These are phyloP conservation scores for Trichosanthes cucumerina DNA, from an alignment of 306 rosid genomes.

Conservation along the genomic window DNA sequence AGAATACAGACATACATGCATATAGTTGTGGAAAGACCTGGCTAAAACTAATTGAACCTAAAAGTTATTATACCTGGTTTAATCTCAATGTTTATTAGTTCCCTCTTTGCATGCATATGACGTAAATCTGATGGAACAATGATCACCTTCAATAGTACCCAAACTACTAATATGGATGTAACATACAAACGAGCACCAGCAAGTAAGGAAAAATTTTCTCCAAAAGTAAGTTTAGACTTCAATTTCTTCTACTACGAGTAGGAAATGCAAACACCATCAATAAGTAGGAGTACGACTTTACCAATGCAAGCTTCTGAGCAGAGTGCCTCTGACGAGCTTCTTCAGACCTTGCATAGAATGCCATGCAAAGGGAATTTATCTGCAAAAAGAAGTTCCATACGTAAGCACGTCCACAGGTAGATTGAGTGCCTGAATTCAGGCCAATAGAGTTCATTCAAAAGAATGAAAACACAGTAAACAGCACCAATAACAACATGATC, in stretches of 20 bases:
- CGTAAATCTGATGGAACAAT: neutral
- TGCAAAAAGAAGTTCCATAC: constrained; percentile 23
- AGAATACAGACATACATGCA: neutral
- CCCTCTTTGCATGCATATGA: neutral
- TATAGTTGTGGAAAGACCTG: neutral
- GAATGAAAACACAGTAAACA: neutral
- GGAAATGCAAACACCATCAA: neutral
- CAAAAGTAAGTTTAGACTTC: neutral
- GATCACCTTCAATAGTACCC: neutral
- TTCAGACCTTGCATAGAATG: constrained; percentile 90
- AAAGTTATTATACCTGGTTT: neutral
- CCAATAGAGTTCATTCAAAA: neutral
- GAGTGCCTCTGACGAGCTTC: constrained; percentile 90
- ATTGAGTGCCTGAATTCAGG: neutral
- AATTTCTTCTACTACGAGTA: neutral
- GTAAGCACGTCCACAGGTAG: neutral
- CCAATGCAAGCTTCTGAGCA: constrained; percentile 83
- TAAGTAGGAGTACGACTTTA: constrained; percentile 14
- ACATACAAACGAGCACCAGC: neutral
- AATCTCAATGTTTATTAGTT: neutral
- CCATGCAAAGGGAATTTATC: constrained; percentile 92
- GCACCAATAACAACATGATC: neutral
- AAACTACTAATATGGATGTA: neutral
- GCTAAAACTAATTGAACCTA: neutral
- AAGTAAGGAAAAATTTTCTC: neutral